Base-by-base conservation (phyloP, 352 stramenopile species). In the Phytophthora parvispora region DNA sequence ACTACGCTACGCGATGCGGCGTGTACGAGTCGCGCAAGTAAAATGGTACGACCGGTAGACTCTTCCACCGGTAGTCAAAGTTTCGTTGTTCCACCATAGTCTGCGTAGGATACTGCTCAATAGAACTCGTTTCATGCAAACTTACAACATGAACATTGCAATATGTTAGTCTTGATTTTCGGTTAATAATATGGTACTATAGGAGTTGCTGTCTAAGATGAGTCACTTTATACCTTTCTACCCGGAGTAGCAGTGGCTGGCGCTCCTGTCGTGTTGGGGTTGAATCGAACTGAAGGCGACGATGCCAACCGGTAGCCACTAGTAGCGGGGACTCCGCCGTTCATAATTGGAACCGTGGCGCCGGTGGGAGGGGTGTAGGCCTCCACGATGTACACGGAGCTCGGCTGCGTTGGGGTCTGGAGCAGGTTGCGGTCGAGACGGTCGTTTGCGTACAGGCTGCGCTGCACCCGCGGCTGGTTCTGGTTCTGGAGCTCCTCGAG, bases 381-480 rank as follows among this genome's bases (percentile, higher is more conserved):
- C 8, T 74, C 64, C 34, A 63, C 49, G 10, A 79, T 60, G 42
- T 77, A 79, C n/a, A 70, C 71, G 1, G 71, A 77, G 28, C 64
- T 74, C 8, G 60, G 45, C 34, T 77, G 64, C 31, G 59, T 72
- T 48, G 60, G 67, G 0, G 70, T 77, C 18, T 62, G 59, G 32
- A 90, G 61, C 56, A 91, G 40, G 48, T 83, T 89, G 22, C 58
- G 72, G 47, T 79, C 72, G 8, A 90, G 58, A 18, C 27, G 62
- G 28, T 77, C 67, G 45, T 77, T 75, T 13, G 53, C 31, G 51
- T 83, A 84, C 58, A 83, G 64, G 48, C 82, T 80, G 3, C 80
- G 80, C 42, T 81, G 75, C 25, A 71, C 50, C 6, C 45, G 56
- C 2, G 67, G 80, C 28, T 67, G 74, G 48, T 70, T 71, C 43